Conservation (phyloP, 2,329 filamentous ascomycete genomes). For the Coniochaeta sp. region DNA sequence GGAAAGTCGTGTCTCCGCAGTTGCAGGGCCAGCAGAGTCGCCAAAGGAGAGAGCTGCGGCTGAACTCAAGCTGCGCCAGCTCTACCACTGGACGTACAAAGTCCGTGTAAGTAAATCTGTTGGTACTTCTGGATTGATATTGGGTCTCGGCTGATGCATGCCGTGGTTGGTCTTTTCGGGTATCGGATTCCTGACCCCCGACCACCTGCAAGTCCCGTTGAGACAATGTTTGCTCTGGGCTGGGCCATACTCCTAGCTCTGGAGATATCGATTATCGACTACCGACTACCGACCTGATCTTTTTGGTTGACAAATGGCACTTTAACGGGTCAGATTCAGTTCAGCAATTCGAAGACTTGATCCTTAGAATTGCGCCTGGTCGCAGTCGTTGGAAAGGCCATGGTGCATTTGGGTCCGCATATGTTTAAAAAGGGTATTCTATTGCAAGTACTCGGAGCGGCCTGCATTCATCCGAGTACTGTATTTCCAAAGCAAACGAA, state of each 20-base stretch:
- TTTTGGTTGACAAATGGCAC: background rate
- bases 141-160: background rate
- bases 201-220: background rate
- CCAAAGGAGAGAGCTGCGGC: background rate
- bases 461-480: slow-evolving; percentile 15
- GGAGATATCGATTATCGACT: background rate
- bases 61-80: background rate
- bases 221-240: no score
- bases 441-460: slow-evolving; percentile 15
- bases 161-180: background rate
- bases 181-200: background rate
- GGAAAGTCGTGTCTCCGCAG: background rate
- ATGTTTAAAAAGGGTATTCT: background rate
- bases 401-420: background rate
- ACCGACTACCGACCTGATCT: background rate
- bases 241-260: no score
- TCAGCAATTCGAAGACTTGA: background rate
- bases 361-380: background rate
- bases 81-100: background rate
- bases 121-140: background rate
- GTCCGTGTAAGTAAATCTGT: background rate
- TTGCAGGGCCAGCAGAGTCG: background rate
- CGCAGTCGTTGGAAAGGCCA: background rate
- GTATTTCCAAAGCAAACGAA: background rate
- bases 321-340: no score